These are phyloP conservation scores for Holtermannia corniformis DNA, from an alignment of 768 basidiomycete genomes.

Conservation along the genomic window DNA sequence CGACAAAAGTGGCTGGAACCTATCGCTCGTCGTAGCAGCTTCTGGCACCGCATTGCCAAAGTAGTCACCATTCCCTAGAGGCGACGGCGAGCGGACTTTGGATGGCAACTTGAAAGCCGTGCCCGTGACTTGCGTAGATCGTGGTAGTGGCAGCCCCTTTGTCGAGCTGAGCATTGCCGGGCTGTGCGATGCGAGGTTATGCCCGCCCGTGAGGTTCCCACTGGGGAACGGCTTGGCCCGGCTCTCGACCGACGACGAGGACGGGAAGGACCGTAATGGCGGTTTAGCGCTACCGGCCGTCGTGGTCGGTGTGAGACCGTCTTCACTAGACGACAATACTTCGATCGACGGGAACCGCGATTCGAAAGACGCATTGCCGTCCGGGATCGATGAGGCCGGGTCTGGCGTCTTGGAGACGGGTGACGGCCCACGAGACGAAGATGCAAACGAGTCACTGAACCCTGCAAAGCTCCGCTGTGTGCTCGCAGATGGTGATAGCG, in stretches of 20 bases:
- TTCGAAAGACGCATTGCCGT: conserved; percentile 45
- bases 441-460: conserved; percentile 12
- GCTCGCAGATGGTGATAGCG: not conserved
- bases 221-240: conserved; percentile 20
- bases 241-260: conserved; percentile 1
- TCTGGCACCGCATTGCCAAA: conserved; percentile 6
- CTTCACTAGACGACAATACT: conserved; percentile 46
- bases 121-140: conserved; percentile 40
- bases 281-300: not conserved
- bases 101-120: conserved; percentile 30
- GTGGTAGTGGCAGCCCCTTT: conserved; percentile 19
- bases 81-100: conserved; percentile 2
- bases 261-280: not conserved
- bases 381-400: conserved; percentile 12
- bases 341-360: conserved; percentile 80
- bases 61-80: conserved; percentile 12
- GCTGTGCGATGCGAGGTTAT: conserved; percentile 9
- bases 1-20: not conserved
- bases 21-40: conserved; percentile 1
- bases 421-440: conserved; percentile 1
- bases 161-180: not conserved
- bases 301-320: conserved; percentile 6
- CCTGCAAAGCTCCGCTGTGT: conserved; percentile 23
- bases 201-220: conserved; percentile 31
- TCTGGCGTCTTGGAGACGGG: conserved; percentile 12